Base-by-base conservation (phyloP, 192 early-diverging fungal species). In the Coemansia umbellata region DNA sequence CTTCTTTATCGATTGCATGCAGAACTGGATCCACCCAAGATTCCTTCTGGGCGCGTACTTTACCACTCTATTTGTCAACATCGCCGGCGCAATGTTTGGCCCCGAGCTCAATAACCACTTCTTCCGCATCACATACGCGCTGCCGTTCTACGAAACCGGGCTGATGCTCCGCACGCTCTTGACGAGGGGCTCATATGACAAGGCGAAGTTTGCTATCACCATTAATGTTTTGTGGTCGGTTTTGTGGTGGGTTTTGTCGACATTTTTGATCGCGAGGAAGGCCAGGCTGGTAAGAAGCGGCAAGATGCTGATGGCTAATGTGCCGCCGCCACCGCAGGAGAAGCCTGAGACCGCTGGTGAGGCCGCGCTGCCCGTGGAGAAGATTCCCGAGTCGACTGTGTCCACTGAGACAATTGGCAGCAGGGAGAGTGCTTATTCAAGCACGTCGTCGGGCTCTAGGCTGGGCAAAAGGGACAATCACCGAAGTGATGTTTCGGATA, bases 1-100 rank as follows among this genome's bases (percentile, higher is more conserved):
- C n/a, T 77, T 77, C 51, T 77, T 58, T 37, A 66, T 77, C 53
- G 67, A 70, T 30, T 66, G 61, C 48, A 31, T 70, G 58, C 74
- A 77, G 42, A 77, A 66, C 63, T 58, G 57, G 66, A 52, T 77
- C 22, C 66, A 69, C 28, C 74, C 74, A 33, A 48, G 58, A 23
- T 77, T 69, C 43, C 55, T 70, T 3, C 43, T 77, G 3, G 67
- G 56, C 31, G 49, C 45, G 11, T 77, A 77, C 55, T 69, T 77
- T 56, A 55, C 43, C 5, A 58, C 55, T 15, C 30, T 77, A 40
- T 62, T 70, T 19, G 63, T 77, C 58, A 58, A 77, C 43, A 77
- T 77, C 33, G 11, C 63, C 1, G 66, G 54, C 0, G 68, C 67
- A 4, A 47, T 77, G 10, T 77, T 70, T 47, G 74, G 74, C 2